These are phyloP conservation scores for Otatea glauca DNA, from an alignment of 176 grass and related monocot genomes.

Conservation along the genomic window DNA sequence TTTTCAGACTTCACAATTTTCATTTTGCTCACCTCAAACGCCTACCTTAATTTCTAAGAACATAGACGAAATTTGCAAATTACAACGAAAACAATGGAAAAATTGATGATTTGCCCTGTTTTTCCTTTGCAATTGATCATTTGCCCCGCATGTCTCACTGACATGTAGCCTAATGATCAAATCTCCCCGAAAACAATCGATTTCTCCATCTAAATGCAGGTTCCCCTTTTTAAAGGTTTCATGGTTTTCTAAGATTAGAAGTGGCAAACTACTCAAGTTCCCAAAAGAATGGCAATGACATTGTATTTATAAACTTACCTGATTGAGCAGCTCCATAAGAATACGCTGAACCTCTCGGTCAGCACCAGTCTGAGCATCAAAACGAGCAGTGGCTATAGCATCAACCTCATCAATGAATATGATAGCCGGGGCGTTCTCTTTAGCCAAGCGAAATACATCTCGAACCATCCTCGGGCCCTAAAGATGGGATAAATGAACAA, in stretches of 20 bases:
- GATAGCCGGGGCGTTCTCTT: constrained; percentile 98
- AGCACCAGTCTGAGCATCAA: constrained; percentile 99
- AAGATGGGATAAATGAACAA: constrained; percentile 20
- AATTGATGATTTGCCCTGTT: too few species aligned
- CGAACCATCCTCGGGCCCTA: constrained; percentile 98
- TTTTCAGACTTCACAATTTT: neutral
- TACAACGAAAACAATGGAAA: neutral
- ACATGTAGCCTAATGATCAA: too few species aligned
- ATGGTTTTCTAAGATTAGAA: neutral
- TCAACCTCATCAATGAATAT: constrained; percentile 99
- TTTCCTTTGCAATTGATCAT: too few species aligned
- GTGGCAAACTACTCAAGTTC: neutral
- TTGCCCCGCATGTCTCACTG: too few species aligned
- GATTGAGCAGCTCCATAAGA: constrained; percentile 98
- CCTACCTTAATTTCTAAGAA: neutral
- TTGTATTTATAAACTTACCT: constrained; percentile 53
- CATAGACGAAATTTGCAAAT: neutral
- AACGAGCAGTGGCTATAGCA: constrained; percentile 96
- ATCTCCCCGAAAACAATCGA: too few species aligned
- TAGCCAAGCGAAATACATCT: constrained; percentile 96
- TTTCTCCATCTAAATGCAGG: neutral
- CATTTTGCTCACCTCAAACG: neutral
- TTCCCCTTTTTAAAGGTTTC: neutral
- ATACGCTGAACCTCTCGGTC: constrained; percentile 99
- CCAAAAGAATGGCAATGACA: neutral